Evolutionary conservation across 2,329 filamentous ascomycete species (phyloP).

Genomic region (Bretziella fagacearum): DNA sequence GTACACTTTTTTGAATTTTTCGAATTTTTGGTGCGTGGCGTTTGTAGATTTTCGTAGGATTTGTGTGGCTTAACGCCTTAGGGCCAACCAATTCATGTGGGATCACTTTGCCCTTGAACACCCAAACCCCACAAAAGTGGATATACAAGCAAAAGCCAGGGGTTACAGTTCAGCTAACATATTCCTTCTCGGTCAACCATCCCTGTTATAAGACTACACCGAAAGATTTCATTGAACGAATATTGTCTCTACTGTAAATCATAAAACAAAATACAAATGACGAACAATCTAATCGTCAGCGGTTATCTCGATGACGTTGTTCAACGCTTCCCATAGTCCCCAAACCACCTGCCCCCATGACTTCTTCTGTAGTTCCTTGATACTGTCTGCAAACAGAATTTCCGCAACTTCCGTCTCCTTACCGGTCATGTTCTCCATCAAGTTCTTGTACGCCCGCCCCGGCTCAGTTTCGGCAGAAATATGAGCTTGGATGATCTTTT

Average conservation of each 20-base stretch:
- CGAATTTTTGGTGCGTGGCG: slow-evolving; percentile 12
- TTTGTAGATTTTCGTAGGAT: slow-evolving; percentile 12
- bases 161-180: too few relatives aligned
- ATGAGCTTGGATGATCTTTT: slow-evolving; percentile 13
- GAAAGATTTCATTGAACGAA: too few relatives aligned
- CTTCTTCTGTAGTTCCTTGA: slow-evolving; percentile 9
- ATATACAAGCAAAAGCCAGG: too few relatives aligned
- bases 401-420: slow-evolving; percentile 12
- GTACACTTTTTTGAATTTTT: slow-evolving; percentile 10
- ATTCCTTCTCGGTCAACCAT: too few relatives aligned
- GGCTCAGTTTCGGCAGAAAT: slow-evolving; percentile 11
- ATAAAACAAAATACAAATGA: neutral
- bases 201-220: too few relatives aligned
- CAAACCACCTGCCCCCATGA: slow-evolving; percentile 15
- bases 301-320: slow-evolving; percentile 10
- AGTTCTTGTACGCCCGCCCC: slow-evolving; percentile 6
- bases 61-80: slow-evolving; percentile 11
- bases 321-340: slow-evolving; percentile 13
- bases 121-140: neutral
- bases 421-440: slow-evolving; percentile 8
- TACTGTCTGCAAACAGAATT: slow-evolving; percentile 13
- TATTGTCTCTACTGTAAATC: too few relatives aligned
- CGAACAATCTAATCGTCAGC: neutral
- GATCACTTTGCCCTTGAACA: neutral
- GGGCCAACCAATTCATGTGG: slow-evolving; percentile 6